Percentiles rank a stretch among this genome's conserved stretches.
phyloP scores from a whole-genome alignment of 352 stramenopile species.

The Thraustotheca clavata region DNA sequence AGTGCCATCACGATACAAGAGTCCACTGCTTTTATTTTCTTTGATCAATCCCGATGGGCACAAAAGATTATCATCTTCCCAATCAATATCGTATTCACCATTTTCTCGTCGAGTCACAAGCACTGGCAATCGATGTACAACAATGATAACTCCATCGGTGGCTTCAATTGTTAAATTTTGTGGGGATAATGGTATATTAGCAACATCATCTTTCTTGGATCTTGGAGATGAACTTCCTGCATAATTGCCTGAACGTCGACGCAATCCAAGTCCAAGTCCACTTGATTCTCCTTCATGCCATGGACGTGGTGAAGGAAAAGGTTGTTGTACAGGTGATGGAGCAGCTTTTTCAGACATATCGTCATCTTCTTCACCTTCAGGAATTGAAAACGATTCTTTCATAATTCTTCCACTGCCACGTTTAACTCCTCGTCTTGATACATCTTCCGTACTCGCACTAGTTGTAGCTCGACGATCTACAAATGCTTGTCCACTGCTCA shows the following conservation, averaged over 20 bases:
- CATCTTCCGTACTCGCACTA: background rate
- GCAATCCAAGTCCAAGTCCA: conserved; percentile 9
- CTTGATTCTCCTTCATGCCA: background rate
- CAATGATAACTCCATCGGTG: conserved; percentile 94
- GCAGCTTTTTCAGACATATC: conserved; percentile 4
- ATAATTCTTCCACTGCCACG: background rate
- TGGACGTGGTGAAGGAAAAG: background rate
- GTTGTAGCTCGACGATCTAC: conserved; percentile 52
- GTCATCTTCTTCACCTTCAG: conserved; percentile 24
- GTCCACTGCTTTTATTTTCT: conserved; percentile 27
- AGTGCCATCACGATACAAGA: conserved; percentile 19
- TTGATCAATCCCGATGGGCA: conserved; percentile 72
- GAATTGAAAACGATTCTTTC: conserved; percentile 22
- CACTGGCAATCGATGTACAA: conserved; percentile 94
- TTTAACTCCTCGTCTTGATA: conserved; percentile 5
- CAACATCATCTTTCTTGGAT: background rate
- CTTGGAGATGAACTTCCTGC: background rate
- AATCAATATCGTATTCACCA: conserved; percentile 74
- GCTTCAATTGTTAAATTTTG: conserved; percentile 86
- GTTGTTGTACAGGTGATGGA: conserved; percentile 17
- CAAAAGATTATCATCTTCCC: conserved; percentile 84
- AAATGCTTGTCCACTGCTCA: conserved; percentile 81
- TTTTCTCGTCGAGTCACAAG: conserved; percentile 71
- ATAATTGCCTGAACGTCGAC: conserved; percentile 14
- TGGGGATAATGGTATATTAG: conserved; percentile 25